Evolutionary conservation across 169 alveolate genomes (phyloP).

Genomic region (Eimeria tenella): DNA sequence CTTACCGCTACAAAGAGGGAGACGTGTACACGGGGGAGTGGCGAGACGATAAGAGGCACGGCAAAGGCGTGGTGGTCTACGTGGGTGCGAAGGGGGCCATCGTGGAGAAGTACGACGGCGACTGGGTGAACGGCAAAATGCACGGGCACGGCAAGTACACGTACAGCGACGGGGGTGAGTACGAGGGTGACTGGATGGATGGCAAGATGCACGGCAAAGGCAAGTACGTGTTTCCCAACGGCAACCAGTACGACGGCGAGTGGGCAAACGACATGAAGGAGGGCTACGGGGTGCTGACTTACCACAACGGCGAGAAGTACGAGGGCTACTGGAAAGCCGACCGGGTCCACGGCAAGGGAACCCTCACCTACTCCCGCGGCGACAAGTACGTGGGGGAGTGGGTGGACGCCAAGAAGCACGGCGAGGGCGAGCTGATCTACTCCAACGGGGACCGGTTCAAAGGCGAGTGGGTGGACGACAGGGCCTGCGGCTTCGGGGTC

Average conservation of each 20-base stretch:
- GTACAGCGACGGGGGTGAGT: slow-evolving; percentile 95
- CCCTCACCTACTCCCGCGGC: slow-evolving; percentile 89
- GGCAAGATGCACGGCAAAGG: slow-evolving; percentile 97
- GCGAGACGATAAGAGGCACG: slow-evolving; percentile 96
- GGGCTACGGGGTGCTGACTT: slow-evolving; percentile 94
- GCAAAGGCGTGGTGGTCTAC: slow-evolving; percentile 94
- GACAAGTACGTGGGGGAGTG: slow-evolving; percentile 97
- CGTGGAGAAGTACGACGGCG: slow-evolving; percentile 94
- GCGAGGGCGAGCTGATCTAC: slow-evolving; percentile 96
- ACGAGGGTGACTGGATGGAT: slow-evolving; percentile 97
- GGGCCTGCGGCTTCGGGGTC: slow-evolving; percentile 96
- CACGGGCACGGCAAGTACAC: slow-evolving; percentile 95
- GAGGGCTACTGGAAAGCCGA: slow-evolving; percentile 96
- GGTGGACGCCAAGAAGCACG: slow-evolving; percentile 95
- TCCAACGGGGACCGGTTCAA: slow-evolving; percentile 92
- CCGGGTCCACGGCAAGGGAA: slow-evolving; percentile 95
- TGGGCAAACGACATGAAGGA: slow-evolving; percentile 96
- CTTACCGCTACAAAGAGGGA: slow-evolving; percentile 95
- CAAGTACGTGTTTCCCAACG: slow-evolving; percentile 92
- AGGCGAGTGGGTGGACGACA: slow-evolving; percentile 96
- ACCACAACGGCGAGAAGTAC: slow-evolving; percentile 94
- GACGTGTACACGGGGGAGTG: slow-evolving; percentile 96
- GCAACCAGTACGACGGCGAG: slow-evolving; percentile 96
- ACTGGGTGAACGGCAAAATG: slow-evolving; percentile 95
- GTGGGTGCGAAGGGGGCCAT: slow-evolving; percentile 81